Evolutionary conservation across 2,329 filamentous ascomycete genomes (phyloP), one percentile per base, ranked within the genome.

Genomic region (Leptodontidium sp.): DNA sequence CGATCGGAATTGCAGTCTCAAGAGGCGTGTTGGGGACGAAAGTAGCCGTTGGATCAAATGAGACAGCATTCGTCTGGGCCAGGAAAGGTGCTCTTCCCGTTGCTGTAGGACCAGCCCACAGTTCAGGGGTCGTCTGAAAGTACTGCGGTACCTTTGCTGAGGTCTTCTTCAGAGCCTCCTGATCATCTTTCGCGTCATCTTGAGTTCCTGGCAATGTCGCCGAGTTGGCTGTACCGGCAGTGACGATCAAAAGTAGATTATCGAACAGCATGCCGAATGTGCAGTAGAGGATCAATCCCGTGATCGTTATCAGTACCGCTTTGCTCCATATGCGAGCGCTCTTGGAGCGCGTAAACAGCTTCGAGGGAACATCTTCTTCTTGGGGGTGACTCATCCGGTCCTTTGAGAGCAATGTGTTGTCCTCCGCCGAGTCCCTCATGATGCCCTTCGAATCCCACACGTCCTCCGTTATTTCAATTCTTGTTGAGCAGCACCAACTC

Each of bases 71-170:
- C 7, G 88, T 92, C 80, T 93, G 87, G 1, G 91, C 91, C 67
- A 94, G 81, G 77, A 93, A 93, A 1, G 91, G 88, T 32, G 90
- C 83, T 66, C 80, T 82, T 15, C 91, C 92, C 1, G 91, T 94
- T n/a, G 88, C 84, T 4, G 89, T 93, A 47, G 90, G 90, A 1
- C 90, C 90, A 78, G 84, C 80, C 83, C 84, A 88, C 55, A 89
- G 78, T 77, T 90, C 82, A 3, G 88, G 87, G 29, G 81, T 83
- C 0, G 88, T 90, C 77, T 89, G 86, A 74, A 89, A 90, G 77
- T 90, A 88, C 76, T 90, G 86, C 29, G 88, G 88, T 58, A 89
- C 83, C 50, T 83, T 81, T 65, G 76, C 72, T 80, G 66, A 47
- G 2, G 40, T 49, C 47, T 65, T 55, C 24, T 35, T 24, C 35